These are phyloP conservation scores for Litsea cubeba DNA, from an alignment of 164 flowering plant genomes.

Conservation along the genomic window DNA sequence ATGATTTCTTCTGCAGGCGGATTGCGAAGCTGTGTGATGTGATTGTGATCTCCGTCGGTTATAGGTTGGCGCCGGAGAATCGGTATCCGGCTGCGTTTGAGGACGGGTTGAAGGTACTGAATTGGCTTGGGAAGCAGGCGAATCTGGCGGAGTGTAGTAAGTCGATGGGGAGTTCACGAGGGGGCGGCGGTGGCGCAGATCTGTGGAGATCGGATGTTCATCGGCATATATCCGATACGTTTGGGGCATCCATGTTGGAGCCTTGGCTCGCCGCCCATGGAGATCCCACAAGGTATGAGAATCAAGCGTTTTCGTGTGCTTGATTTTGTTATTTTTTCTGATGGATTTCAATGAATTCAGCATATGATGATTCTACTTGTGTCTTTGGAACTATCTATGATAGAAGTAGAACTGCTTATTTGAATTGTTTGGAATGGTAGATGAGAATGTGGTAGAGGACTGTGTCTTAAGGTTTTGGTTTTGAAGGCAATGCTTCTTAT, in stretches of 20 bases:
- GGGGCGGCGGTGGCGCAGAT: slow-evolving; percentile 34
- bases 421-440: background rate
- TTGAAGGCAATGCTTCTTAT: background rate
- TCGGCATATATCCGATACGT: slow-evolving; percentile 62
- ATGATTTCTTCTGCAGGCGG: slow-evolving; percentile 70
- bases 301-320: background rate
- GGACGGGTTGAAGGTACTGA: slow-evolving; percentile 77
- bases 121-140: slow-evolving; percentile 76
- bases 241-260: slow-evolving; percentile 94
- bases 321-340: background rate
- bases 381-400: background rate
- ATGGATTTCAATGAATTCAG: too few relatives aligned
- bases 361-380: background rate
- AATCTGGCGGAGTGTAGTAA: slow-evolving; percentile 67
- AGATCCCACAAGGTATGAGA: slow-evolving; percentile 83
- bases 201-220: slow-evolving; percentile 42
- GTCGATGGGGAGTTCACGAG: slow-evolving; percentile 39
- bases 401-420: background rate
- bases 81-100: slow-evolving; percentile 78
- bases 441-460: background rate
- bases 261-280: slow-evolving; percentile 99
- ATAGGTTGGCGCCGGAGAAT: slow-evolving; percentile 79
- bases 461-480: background rate
- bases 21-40: slow-evolving; percentile 75
- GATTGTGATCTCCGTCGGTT: slow-evolving; percentile 78